These are phyloP conservation scores for Ogataea thermomethanolica DNA, from an alignment of 805 yeast genomes.

Conservation along the genomic window DNA sequence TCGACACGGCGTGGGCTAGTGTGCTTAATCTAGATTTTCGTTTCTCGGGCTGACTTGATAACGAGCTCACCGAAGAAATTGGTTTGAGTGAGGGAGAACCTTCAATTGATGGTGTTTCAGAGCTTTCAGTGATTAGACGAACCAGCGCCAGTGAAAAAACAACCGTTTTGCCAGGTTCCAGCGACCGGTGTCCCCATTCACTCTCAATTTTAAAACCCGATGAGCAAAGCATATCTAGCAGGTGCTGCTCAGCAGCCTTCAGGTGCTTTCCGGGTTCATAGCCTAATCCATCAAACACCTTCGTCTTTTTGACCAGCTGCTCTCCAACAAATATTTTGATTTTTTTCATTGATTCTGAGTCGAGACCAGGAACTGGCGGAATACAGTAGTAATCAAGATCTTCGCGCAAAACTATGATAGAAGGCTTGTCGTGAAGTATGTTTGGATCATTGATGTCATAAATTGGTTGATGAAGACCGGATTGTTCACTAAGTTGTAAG, in stretches of 20 bases:
- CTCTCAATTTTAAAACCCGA: constrained; percentile 72
- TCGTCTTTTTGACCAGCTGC: constrained; percentile 49
- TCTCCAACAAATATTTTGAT: constrained; percentile 75
- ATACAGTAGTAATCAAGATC: constrained; percentile 92
- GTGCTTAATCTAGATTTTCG: constrained; percentile 57
- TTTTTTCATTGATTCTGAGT: constrained; percentile 56
- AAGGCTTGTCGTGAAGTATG: constrained; percentile 75
- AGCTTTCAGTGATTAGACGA: constrained; percentile 39
- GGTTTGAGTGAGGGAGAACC: constrained; percentile 35
- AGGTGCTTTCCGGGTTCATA: constrained; percentile 49
- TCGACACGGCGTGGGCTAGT: constrained; percentile 57
- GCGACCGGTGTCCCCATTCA: constrained; percentile 84
- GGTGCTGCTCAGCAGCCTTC: constrained; percentile 91
- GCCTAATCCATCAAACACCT: constrained; percentile 80
- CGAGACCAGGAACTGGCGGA: constrained; percentile 61
- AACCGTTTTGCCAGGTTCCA: constrained; percentile 86
- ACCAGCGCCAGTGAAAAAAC: constrained; percentile 77
- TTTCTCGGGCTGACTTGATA: constrained; percentile 26
- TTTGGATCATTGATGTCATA: constrained; percentile 46
- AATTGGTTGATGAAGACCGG: constrained; percentile 24
- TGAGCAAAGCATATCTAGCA: constrained; percentile 89
- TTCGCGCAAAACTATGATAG: constrained; percentile 87
- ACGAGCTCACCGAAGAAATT: constrained; percentile 21
- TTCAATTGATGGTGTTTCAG: constrained; percentile 12
- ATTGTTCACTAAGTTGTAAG: constrained; percentile 40